Evolutionary conservation across 345 rosid species (phyloP).

Genomic region (Balakata baccata): DNA sequence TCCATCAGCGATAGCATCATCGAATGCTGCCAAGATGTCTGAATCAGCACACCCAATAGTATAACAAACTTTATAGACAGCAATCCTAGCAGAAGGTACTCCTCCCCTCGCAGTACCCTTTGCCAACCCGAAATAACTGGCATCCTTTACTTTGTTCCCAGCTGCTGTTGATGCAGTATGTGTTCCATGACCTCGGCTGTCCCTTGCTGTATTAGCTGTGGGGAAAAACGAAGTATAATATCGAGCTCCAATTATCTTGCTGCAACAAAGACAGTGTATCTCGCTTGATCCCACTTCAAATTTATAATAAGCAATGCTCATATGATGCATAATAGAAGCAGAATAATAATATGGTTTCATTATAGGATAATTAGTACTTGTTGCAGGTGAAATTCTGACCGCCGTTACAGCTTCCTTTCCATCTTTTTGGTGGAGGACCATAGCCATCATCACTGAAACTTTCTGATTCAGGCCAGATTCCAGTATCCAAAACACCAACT

Average conservation of each 20-base stretch:
- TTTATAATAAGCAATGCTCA: too few relatives aligned
- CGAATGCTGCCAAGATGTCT: slow-evolving; percentile 42
- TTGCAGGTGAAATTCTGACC: slow-evolving; percentile 48
- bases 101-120: slow-evolving; percentile 60
- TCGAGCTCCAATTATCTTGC: slow-evolving; percentile 52
- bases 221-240: not conserved
- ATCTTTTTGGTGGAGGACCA: slow-evolving; percentile 45
- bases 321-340: not conserved
- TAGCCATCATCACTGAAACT: slow-evolving; percentile 49
- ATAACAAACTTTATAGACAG: slow-evolving; percentile 43
- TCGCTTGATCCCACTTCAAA: too few relatives aligned
- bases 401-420: slow-evolving; percentile 46
- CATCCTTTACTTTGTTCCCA: slow-evolving; percentile 42
- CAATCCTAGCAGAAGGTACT: slow-evolving; percentile 55
- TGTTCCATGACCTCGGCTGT: slow-evolving; percentile 39
- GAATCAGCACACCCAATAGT: not conserved
- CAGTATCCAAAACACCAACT: slow-evolving; percentile 40
- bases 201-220: slow-evolving; percentile 20
- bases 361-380: slow-evolving; percentile 31
- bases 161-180: slow-evolving; percentile 72
- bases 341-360: too few relatives aligned
- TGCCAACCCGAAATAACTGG: slow-evolving; percentile 45
- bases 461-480: slow-evolving; percentile 47
- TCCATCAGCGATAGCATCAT: slow-evolving; percentile 66
- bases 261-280: not conserved